Percentiles rank a stretch among this genome's conserved stretches.
phyloP scores from a whole-genome alignment of 768 basidiomycete species.

The Boletus bicolor region DNA sequence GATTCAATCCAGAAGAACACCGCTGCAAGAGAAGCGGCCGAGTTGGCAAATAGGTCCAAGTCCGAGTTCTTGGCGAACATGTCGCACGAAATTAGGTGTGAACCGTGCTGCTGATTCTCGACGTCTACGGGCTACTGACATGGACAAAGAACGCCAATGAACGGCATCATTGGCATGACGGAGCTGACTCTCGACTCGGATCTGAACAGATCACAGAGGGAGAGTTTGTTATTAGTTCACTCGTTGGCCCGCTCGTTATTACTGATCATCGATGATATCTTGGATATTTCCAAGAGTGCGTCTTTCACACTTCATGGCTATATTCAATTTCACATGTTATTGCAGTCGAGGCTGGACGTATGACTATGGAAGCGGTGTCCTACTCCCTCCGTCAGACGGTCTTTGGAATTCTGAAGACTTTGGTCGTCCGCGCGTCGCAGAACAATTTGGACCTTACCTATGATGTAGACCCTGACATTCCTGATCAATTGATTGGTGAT shows the following conservation, averaged over 20 bases:
- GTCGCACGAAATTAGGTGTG: slow-evolving; percentile 92
- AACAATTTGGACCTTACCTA: slow-evolving; percentile 95
- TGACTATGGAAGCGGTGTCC: slow-evolving; percentile 99
- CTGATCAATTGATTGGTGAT: slow-evolving; percentile 96
- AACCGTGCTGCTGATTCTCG: slow-evolving; percentile 10
- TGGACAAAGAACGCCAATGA: slow-evolving; percentile 89
- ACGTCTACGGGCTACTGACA: slow-evolving; percentile 9
- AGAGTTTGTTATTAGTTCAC: slow-evolving; percentile 93
- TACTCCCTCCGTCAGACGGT: slow-evolving; percentile 97
- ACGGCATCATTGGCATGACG: slow-evolving; percentile 99
- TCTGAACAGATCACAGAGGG: slow-evolving; percentile 88
- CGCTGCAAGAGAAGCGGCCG: slow-evolving; percentile 93
- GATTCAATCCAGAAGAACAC: slow-evolving; percentile 99
- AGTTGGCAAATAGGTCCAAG: slow-evolving; percentile 95
- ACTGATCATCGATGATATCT: slow-evolving; percentile 97
- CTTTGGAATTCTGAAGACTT: slow-evolving; percentile 95
- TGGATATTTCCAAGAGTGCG: slow-evolving; percentile 99
- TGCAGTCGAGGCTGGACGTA: slow-evolving; percentile 94
- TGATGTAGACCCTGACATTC: slow-evolving; percentile 92
- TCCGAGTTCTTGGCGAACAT: slow-evolving; percentile 99
- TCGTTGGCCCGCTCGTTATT: slow-evolving; percentile 89
- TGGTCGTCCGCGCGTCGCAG: slow-evolving; percentile 96
- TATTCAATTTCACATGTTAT: slow-evolving; percentile 9
- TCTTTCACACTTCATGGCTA: slow-evolving; percentile 16
- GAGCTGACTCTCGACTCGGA: slow-evolving; percentile 96